Base-by-base conservation (phyloP, 2,329 filamentous ascomycete species). In the Ophiostoma piceae region DNA sequence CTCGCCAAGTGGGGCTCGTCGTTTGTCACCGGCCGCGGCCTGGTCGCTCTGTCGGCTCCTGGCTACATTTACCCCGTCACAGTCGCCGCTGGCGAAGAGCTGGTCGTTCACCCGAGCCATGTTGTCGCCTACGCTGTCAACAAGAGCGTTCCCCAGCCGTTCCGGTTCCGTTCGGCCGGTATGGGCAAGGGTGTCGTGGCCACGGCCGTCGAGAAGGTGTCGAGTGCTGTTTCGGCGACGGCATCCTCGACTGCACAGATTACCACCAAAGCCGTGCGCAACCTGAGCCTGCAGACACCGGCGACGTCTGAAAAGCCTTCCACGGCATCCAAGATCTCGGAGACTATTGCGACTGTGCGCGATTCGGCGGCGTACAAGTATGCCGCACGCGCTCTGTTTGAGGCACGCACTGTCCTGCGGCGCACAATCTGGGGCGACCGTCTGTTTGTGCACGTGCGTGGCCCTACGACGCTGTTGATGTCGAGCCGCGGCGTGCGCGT, bases 401-500 rank as follows among this genome's bases (percentile, higher is more conserved):
- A 82, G 51, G 74, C 96, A 26, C 87, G 92, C 71, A 97, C 93
- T 0, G 89, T 90, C 81, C 84, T 90, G 60, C 86, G 94, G 71
- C 87, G 91, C 76, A 92, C 92, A 1, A 91, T 99, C 70, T 98
- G 93, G 92, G 95, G 95, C 29, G 95, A 99, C 77, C 83, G 94
- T 80, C 83, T 98, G 35, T 98, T 98, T 79, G 82, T 99, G 41
- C 91, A 92, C 76, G 97, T 99, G 77, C 86, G 89, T 70, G 95
- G 95, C 0, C 95, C 95, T 1, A 87, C 87, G 6, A 97, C 91
- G 1, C 86, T 99, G 67, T 84, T 98, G 62, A 83, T 99, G 75
- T 96, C 96, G 73, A 96, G 92, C 68, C 88, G 94, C n/a, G 93
- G 89, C 16, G 87, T 92, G 29, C 85, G 90, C 19, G 81, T 96